These are phyloP conservation scores for Sparassis latifolia DNA, from an alignment of 1,284 basidiomycete genomes.

Conservation along the genomic window DNA sequence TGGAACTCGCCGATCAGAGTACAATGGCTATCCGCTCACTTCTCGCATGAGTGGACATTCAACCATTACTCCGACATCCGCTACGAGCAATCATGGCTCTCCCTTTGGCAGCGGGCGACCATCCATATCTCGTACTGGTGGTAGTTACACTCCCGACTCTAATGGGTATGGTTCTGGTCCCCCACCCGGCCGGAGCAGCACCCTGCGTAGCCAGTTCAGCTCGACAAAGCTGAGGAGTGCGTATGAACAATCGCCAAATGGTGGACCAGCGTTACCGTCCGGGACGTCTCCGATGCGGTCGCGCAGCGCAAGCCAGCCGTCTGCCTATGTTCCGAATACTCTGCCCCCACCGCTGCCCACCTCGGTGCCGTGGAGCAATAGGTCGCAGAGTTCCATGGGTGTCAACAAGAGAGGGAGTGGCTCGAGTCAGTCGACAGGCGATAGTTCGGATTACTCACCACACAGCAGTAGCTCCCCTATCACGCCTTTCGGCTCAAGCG, in stretches of 20 bases:
- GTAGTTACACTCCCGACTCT: slow-evolving; percentile 45
- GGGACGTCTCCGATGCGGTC: slow-evolving; percentile 37
- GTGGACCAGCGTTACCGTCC: slow-evolving; percentile 14
- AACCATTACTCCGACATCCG: slow-evolving; percentile 12
- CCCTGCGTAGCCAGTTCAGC: slow-evolving; percentile 66
- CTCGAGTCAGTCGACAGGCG: slow-evolving; percentile 71
- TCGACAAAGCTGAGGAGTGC: slow-evolving; percentile 51
- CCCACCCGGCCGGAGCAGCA: slow-evolving; percentile 36
- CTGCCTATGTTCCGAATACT: slow-evolving; percentile 47
- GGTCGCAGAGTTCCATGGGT: slow-evolving; percentile 43
- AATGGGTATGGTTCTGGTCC: slow-evolving; percentile 38
- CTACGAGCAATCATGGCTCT: slow-evolving; percentile 9
- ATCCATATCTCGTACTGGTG: slow-evolving; percentile 40
- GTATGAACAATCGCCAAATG: slow-evolving; percentile 36
- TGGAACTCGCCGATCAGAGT: slow-evolving; percentile 48
- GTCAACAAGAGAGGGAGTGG: slow-evolving; percentile 71
- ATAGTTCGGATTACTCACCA: slow-evolving; percentile 75
- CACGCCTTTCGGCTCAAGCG: slow-evolving; percentile 81
- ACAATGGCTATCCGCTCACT: slow-evolving; percentile 31
- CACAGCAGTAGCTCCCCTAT: slow-evolving; percentile 75
- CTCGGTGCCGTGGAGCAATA: slow-evolving; percentile 45
- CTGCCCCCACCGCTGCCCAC: slow-evolving; percentile 51
- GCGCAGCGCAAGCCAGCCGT: slow-evolving; percentile 72
- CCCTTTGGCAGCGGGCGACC: slow-evolving; percentile 28
- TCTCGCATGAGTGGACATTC: slow-evolving; percentile 18